Conservation (phyloP, 768 basidiomycete species). For the Lactarius vividus region DNA sequence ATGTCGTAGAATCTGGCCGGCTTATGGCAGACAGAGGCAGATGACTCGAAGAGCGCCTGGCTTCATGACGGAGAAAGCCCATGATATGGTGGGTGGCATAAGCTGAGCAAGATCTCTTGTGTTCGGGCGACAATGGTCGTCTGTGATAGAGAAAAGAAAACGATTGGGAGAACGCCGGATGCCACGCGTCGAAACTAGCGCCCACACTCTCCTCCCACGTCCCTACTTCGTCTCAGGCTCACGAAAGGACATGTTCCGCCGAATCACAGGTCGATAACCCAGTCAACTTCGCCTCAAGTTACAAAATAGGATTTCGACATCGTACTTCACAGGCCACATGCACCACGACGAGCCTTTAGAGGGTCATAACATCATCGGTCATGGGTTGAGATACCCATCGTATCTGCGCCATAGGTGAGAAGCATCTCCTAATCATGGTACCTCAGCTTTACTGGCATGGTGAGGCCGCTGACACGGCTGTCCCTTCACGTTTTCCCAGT, state of each 20-base stretch:
- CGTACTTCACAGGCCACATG: not conserved
- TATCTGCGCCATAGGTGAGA: not conserved
- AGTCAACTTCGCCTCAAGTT: not conserved
- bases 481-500: not conserved
- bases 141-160: not conserved
- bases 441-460: not conserved
- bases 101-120: not conserved
- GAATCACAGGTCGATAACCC: not conserved
- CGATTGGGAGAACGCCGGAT: not conserved
- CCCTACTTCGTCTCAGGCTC: not conserved
- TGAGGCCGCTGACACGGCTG: not conserved
- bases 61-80: not conserved
- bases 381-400: not conserved
- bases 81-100: not conserved
- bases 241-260: not conserved
- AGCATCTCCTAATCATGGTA: not conserved
- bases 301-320: not conserved
- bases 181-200: not conserved
- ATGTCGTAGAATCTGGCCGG: not conserved
- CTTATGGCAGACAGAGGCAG: not conserved
- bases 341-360: not conserved
- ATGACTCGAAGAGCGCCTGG: not conserved
- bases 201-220: not conserved
- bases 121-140: not conserved
- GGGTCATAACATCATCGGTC: not conserved